These are phyloP conservation scores for Cadophora luteo-olivacea DNA, from an alignment of 2,329 filamentous ascomycete genomes.

Conservation along the genomic window DNA sequence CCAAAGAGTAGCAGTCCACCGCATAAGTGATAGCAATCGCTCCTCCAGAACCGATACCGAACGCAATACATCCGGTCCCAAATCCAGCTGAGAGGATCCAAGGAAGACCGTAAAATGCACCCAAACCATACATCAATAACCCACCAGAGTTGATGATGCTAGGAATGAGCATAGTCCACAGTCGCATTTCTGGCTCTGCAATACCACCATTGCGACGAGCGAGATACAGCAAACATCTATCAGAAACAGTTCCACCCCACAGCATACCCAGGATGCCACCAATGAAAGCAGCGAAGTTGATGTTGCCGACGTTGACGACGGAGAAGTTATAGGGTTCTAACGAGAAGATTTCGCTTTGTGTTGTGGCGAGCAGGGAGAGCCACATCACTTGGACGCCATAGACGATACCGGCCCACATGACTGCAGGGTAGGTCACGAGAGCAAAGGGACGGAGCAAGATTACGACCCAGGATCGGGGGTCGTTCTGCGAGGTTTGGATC, in stretches of 20 bases:
- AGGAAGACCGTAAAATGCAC: slow-evolving; percentile 22
- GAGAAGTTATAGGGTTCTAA: slow-evolving; percentile 26
- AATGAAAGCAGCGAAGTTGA: slow-evolving; percentile 30
- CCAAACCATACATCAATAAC: slow-evolving; percentile 27
- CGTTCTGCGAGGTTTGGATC: slow-evolving; percentile 24
- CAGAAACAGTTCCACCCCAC: slow-evolving; percentile 27
- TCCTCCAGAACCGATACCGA: slow-evolving; percentile 27
- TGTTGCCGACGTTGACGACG: slow-evolving; percentile 27
- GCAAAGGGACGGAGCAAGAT: slow-evolving; percentile 27
- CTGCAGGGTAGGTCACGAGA: slow-evolving; percentile 22
- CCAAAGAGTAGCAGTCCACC: slow-evolving; percentile 27
- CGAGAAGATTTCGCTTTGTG: slow-evolving; percentile 30
- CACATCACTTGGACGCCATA: slow-evolving; percentile 29
- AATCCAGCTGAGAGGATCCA: slow-evolving; percentile 29
- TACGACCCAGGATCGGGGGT: slow-evolving; percentile 25
- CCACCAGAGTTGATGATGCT: slow-evolving; percentile 28
- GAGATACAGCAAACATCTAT: slow-evolving; percentile 23
- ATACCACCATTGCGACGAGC: slow-evolving; percentile 27
- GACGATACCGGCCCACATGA: slow-evolving; percentile 28
- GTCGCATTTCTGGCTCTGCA: slow-evolving; percentile 29
- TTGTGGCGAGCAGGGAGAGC: slow-evolving; percentile 28
- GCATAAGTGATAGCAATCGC: slow-evolving; percentile 29
- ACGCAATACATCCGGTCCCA: slow-evolving; percentile 28
- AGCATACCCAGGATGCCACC: slow-evolving; percentile 29
- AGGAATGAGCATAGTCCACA: slow-evolving; percentile 26